These are phyloP conservation scores for Pseudotsuga menziesii DNA, from an alignment of 75 land plant genomes.

Conservation along the genomic window DNA sequence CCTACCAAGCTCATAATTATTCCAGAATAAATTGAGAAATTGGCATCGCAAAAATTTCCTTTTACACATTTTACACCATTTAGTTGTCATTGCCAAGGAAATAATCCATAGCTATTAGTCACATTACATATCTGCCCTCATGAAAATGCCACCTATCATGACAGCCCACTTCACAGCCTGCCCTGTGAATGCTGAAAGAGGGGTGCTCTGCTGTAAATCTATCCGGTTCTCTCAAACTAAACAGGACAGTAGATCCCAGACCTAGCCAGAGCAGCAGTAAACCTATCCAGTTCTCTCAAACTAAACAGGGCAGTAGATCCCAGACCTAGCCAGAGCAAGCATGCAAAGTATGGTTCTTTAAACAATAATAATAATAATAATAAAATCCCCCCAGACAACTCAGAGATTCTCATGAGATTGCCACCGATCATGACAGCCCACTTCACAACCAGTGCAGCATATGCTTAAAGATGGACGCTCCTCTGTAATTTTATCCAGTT, in stretches of 20 bases:
- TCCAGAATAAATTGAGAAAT: too few species aligned
- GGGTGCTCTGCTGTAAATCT: constrained; percentile 15
- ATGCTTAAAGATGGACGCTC: constrained; percentile 23
- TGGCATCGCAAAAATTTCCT: too few species aligned
- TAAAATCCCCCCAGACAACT: not conserved
- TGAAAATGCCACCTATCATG: constrained; percentile 37
- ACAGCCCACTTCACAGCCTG: constrained; percentile 51
- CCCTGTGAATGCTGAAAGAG: constrained; percentile 21
- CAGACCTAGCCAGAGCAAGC: constrained; percentile 43
- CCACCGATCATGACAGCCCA: constrained; percentile 47
- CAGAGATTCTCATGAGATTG: constrained; percentile 17
- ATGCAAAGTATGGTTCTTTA: constrained; percentile 40
- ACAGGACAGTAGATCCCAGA: not conserved
- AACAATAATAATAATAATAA: constrained; percentile 16
- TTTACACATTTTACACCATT: too few species aligned
- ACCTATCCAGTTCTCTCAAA: constrained; percentile 2
- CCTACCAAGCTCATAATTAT: too few species aligned
- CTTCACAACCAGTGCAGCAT: constrained; percentile 40
- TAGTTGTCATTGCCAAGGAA: too few species aligned
- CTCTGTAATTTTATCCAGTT: constrained; percentile 8
- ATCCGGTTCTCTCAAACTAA: not conserved
- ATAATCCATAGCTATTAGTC: too few species aligned
- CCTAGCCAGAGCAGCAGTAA: constrained; percentile 44
- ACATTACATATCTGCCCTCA: not conserved
- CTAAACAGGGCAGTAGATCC: too few species aligned